phyloP scores from a whole-genome alignment of 331 rosid genomes.

The Rosa hybrid region DNA sequence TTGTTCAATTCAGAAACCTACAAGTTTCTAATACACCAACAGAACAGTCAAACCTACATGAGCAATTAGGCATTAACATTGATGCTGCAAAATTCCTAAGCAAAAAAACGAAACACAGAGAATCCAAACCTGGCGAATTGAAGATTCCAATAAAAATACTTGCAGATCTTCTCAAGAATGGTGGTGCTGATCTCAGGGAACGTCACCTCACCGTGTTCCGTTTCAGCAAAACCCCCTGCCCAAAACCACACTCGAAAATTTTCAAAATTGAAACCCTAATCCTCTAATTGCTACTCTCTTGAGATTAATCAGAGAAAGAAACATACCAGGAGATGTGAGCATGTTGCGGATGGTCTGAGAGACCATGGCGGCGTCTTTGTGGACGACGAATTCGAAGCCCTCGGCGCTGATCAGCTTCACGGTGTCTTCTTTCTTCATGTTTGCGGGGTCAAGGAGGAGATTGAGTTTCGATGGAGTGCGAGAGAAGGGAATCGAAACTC shows the following conservation, averaged over 20 bases:
- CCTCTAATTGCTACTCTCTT: not conserved
- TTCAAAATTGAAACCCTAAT: constrained; percentile 33
- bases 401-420: constrained; percentile 93
- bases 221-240: constrained; percentile 86
- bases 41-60: not conserved
- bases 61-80: not conserved
- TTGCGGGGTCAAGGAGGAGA: not conserved
- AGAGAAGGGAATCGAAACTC: not conserved
- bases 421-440: constrained; percentile 85
- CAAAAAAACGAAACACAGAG: not conserved
- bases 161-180: constrained; percentile 96
- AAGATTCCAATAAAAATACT: constrained; percentile 95
- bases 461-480: not conserved
- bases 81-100: not conserved
- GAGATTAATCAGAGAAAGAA: constrained; percentile 6
- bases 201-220: constrained; percentile 78
- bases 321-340: constrained; percentile 92
- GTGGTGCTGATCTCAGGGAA: constrained; percentile 97
- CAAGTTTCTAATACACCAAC: not conserved
- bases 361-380: constrained; percentile 92
- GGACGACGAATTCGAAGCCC: constrained; percentile 90
- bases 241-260: not conserved
- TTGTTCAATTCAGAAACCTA: constrained; percentile 1
- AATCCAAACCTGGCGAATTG: constrained; percentile 75
- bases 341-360: constrained; percentile 96